A percentile compares a stretch with the other conserved stretches of the same genome.
phyloP scores from a whole-genome alignment of 129 eudicot genomes.

The Artemisia annua region DNA sequence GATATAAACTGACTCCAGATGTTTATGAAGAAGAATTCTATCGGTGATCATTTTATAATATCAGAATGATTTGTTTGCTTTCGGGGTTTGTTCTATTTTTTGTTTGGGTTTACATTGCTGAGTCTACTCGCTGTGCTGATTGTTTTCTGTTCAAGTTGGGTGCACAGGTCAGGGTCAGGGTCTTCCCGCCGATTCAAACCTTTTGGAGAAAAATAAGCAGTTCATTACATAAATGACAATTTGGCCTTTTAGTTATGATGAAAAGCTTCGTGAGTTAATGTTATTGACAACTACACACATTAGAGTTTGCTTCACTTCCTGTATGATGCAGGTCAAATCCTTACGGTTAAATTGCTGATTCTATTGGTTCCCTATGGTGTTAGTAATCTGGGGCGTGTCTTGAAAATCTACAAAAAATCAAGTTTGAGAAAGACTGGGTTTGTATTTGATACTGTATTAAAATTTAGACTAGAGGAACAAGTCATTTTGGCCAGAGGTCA shows the following conservation, averaged over 20 bases:
- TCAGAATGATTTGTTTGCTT: not conserved
- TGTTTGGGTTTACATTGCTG: not conserved
- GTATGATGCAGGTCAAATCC: too few species aligned
- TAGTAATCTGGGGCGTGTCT: conserved; percentile 6
- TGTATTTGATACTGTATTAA: not conserved
- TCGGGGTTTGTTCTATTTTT: not conserved
- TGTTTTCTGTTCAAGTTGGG: conserved; percentile 8
- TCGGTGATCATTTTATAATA: not conserved
- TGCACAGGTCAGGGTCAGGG: too few species aligned
- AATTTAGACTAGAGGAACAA: not conserved
- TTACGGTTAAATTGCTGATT: too few species aligned
- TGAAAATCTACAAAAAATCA: not conserved
- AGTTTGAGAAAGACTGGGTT: conserved; percentile 3
- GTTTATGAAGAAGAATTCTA: not conserved
- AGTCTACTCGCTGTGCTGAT: not conserved
- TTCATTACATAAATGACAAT: too few species aligned
- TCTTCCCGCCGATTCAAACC: too few species aligned
- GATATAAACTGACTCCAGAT: not conserved
- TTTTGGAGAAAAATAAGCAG: too few species aligned
- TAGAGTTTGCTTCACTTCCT: too few species aligned
- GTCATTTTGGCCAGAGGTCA: not conserved
- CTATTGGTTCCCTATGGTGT: not conserved
- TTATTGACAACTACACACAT: too few species aligned
- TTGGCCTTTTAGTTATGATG: too few species aligned
- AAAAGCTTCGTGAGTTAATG: too few species aligned